Base-by-base conservation (phyloP, 345 rosid genomes). In the Eucalyptus regnans region DNA sequence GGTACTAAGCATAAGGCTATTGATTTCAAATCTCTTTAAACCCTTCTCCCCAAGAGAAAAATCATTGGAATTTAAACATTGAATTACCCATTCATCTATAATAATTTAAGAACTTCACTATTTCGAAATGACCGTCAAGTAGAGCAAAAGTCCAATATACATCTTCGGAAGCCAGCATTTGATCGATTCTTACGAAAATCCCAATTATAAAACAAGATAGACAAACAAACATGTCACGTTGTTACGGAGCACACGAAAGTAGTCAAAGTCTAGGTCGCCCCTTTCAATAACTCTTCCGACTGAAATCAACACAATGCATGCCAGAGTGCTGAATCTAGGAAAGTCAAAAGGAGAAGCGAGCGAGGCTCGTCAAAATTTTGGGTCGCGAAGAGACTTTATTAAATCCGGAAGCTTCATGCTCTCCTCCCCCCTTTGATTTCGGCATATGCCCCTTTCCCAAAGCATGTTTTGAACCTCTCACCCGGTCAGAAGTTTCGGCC, bases 121-220 rank as follows among this genome's bases (percentile, higher is more conserved):
- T 31, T 31, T 66, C 1, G 1, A 31, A 16, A 52, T 0, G 0
- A 3, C 41, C 6, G 0, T 7, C 41, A 16, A 33, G 6, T 11
- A 4, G 0, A 17, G 7, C 80, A 33, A 17, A 68, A 33, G 7
- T 1, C 44, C 12, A 33, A 17, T 8, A 17, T 9, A 31, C 4
- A 68, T 68, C 7, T 33, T 0, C 12, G 12, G 0, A 66, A 4
- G 43, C 2, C 0, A 0, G 12, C 1, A 16, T 68, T 68, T 37
- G 41, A 37, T 37, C 41, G 41, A 37, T 4, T 37, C 41, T 37
- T 4, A 37, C 41, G 41, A 37, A 37, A 37, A 37, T 9, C 81
- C 44, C 46, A 14, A 7, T 7, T 14, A 13, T 5, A 12, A 3
- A 9, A 37, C 14, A 44, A 41, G 27, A 37, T 44, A 76, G 27